Evolutionary conservation across 257 asterid genomes (phyloP), one percentile per base, ranked within the genome.

Genomic region (Mitragyna speciosa): DNA sequence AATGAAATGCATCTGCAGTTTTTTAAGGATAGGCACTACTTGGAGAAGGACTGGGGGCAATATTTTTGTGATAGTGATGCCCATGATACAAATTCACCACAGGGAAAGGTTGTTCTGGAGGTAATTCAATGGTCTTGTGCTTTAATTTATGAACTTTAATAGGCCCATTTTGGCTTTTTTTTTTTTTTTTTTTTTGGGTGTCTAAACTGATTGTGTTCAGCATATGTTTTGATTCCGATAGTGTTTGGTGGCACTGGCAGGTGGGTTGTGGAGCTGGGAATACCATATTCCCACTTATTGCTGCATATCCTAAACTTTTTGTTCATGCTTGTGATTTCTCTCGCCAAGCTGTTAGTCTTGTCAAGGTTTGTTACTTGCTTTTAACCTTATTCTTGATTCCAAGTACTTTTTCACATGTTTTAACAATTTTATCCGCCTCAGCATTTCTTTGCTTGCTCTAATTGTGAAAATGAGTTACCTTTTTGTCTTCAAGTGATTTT

Each of bases 211-310:
- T 58, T 9, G 30, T 41, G 71, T 41, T 75, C 28, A n/a, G 56
- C 15, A 31, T 30, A 54, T 56, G 28, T 33, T 15, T 54, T 70
- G 59, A 54, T 43, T 48, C 15, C 31, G 20, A 49, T 22, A 17
- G 2, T 76, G 47, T 54, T 70, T 69, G 70, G 58, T 56, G 54
- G 59, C 52, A 78, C 70, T 84, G 70, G 39, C 85, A 92, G 97
- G 88, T 92, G 77, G 98, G 97, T 66, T 92, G 93, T 85, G 98
- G 98, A 85, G 89, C 91, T 79, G 98, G 98, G 82, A 94, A 89
- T 86, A 85, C 97, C 30, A 79, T 92, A 63, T 91, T 89, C 65
- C 98, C 98, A 77, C 96, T 92, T 54, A 73, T 87, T 77, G 87
- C 88, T 74, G 86, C 93, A 45, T 91, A 85, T 83, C 98, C 96